Base-by-base conservation (phyloP, 306 rosid genomes). In the Pyrus communis region DNA sequence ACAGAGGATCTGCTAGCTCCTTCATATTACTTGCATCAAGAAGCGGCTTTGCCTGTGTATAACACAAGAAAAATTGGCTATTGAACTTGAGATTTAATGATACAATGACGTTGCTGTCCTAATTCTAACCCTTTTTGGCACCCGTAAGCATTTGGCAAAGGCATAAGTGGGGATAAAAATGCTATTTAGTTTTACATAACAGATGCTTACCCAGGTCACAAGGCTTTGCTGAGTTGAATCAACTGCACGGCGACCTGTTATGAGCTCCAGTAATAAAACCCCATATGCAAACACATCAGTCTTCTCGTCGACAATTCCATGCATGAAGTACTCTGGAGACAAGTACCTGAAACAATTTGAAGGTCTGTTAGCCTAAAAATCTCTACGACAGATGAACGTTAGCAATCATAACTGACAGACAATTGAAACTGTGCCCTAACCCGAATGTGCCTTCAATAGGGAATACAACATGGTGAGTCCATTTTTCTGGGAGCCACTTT, bases 401-500 rank as follows among this genome's bases (percentile, higher is more conserved):
- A 43, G 60, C 31, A 77, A 35, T 52, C 12, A 0, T 4, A 73
- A 73, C 33, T 62, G 25, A 61, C n/a, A 38, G 65, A 61, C 35
- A 52, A 31, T 33, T 40, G 82, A 71, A 70, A 77, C 60, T 38
- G 72, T 74, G 21, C 19, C 70, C 96, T 81, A 69, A 95, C 99
- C 99, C 99, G 42, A 96, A 96, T 82, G 99, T 96, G 78, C 99
- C 99, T 83, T 96, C 99, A 59, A 96, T 91, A 43, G 99, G 99
- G 87, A 84, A 96, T 58, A 91, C 96, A 61, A 96, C 90, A 73
- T 96, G 99, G 83, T 96, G 97, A 11, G 87, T 78, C 99, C 99
- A 96, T 67, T 88, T 96, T 61, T 85, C 89, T 0, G 99, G 99
- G 25, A 96, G 96, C 99, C 99, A 96, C 79, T 96, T 96, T 30